Base-by-base conservation (phyloP, 1,284 basidiomycete genomes). In the Wolfiporia cocos region DNA sequence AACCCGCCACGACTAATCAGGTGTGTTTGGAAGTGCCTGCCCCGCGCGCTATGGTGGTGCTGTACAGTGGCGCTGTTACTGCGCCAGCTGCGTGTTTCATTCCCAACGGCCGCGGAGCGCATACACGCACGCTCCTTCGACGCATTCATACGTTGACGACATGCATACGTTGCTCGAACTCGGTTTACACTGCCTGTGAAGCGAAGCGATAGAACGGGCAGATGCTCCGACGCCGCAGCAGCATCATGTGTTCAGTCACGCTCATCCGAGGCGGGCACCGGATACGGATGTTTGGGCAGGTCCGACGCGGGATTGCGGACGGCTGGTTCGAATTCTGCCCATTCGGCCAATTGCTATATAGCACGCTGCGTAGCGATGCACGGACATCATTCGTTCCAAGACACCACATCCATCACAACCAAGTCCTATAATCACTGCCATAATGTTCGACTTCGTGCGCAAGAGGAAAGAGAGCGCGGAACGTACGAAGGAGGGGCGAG, bases 401-500 rank as follows among this genome's bases (percentile, higher is more conserved):
- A 14, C 32, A 28, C 20, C 9, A 19, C 17, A 7, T 15, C 26
- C 14, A 19, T 12, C 20, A 10, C n/a, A 33, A 26, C 21, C 36
- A 41, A 20, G 4, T 11, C 18, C 2, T 30, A 17, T 29, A 38
- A 21, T 35, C 19, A 39, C 34, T 26, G 37, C 37, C 29, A 44
- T 22, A 40, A 59, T 55, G 54, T 49, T 51, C 35, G 38, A 42
- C n/a, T 51, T 50, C 30, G 39, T 48, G 32, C 48, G 47, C 31
- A 51, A 35, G 40, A 49, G 43, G 34, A 43, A 37, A 36, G 40
- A 42, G 6, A 28, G 14, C 12, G n/a, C 17, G 15, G 34, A 18
- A 20, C 23, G 4, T 5, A 24, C 28, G 4, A 18, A 36, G 39
- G 31, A 34, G 4, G 30, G 4, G 5, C n/a, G 28, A 7, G 17